Conservation (phyloP, 2,329 filamentous ascomycete species). For the Fusarium denticulatum region DNA sequence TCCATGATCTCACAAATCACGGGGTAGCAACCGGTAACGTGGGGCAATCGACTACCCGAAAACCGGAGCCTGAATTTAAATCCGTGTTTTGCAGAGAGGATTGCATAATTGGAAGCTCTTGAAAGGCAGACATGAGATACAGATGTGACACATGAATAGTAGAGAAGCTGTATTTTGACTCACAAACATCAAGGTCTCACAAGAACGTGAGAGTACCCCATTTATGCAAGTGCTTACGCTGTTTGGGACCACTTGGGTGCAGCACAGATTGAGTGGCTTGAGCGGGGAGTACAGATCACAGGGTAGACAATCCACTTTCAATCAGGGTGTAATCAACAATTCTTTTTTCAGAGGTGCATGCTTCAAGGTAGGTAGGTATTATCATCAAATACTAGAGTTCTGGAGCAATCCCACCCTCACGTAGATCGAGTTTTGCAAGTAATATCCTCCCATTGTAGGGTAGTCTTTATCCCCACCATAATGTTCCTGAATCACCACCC, state of each 20-base stretch:
- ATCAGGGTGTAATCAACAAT: not conserved
- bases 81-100: not conserved
- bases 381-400: not conserved
- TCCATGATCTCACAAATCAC: constrained; percentile 7
- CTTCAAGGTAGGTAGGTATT: not conserved
- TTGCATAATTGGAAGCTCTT: not conserved
- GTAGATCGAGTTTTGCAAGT: not conserved
- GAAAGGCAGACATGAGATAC: not conserved
- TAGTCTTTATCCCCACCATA: not conserved
- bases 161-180: not conserved
- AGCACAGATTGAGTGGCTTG: not conserved
- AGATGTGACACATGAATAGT: not conserved
- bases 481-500: not conserved
- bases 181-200: not conserved
- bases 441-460: not conserved
- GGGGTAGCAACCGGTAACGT: constrained; percentile 17
- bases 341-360: not conserved
- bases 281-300: not conserved
- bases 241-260: not conserved
- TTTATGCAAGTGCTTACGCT: constrained; percentile 16
- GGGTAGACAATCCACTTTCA: not conserved
- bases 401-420: not conserved
- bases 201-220: not conserved
- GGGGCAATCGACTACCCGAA: constrained; percentile 22
- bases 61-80: not conserved